phyloP scores from a whole-genome alignment of 208 protist species.

The Crithidia thermophila region DNA sequence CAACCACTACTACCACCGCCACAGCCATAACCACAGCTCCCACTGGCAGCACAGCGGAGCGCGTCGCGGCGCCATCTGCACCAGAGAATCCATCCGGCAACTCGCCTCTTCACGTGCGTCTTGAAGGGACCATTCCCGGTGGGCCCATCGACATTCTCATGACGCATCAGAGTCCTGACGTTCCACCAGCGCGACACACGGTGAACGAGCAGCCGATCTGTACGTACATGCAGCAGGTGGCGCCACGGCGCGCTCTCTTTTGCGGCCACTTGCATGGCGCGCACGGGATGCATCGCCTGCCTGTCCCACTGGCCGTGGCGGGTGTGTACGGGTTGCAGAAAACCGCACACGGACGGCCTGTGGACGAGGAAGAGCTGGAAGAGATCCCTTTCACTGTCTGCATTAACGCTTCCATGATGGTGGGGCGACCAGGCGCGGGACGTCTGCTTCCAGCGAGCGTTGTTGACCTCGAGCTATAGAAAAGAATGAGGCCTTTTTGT shows the following conservation, averaged over 20 bases:
- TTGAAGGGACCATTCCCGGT: slow-evolving; percentile 31
- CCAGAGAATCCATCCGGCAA: too few species aligned
- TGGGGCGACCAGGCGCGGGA: slow-evolving; percentile 1
- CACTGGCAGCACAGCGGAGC: background rate
- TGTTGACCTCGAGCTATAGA: slow-evolving; percentile 47
- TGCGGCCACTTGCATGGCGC: slow-evolving; percentile 60
- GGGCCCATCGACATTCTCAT: slow-evolving; percentile 62
- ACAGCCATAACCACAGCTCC: background rate
- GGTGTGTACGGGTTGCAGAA: slow-evolving; percentile 9
- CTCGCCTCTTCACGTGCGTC: slow-evolving; percentile 22
- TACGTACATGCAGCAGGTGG: slow-evolving; percentile 38
- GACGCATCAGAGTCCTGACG: slow-evolving; percentile 53
- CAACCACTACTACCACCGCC: background rate
- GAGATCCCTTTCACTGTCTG: slow-evolving; percentile 43
- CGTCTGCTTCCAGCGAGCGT: slow-evolving; percentile 42
- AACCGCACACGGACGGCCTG: background rate
- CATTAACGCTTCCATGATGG: slow-evolving; percentile 62
- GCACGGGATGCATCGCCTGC: slow-evolving; percentile 52
- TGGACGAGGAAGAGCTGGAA: background rate
- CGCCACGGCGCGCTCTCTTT: slow-evolving; percentile 43
- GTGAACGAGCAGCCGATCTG: slow-evolving; percentile 38
- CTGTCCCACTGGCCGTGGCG: slow-evolving; percentile 17
- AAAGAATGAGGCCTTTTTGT: background rate
- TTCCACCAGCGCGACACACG: background rate
- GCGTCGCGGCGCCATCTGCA: background rate